Base-by-base conservation (phyloP, 352 stramenopile species). In the Phytophthora vignae region DNA sequence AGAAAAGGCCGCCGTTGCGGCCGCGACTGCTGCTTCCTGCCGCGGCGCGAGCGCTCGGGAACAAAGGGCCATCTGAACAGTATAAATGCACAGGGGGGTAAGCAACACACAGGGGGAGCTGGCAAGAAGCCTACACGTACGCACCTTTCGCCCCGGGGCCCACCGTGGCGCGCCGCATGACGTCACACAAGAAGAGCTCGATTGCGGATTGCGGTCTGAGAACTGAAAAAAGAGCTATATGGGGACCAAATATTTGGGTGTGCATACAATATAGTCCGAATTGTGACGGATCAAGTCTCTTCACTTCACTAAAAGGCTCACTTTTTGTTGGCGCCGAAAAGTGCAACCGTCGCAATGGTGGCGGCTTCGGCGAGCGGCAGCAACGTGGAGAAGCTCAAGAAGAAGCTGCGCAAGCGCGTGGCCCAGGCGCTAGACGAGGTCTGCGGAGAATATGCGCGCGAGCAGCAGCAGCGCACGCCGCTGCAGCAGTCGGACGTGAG, bases 361-460 rank as follows among this genome's bases (percentile, higher is more conserved):
- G 57, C 25, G 44, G 70, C 31, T 38, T 38, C 63, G 59, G 59
- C 19, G 21, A 49, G 22, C 31, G 61, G 15, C 44, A 50, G 44
- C 22, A 49, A 64, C 22, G 57, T 71, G 40, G 66, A 78, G 55
- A 60, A 60, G 49, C 66, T 75, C 12, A 57, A 67, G 19, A 61
- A 57, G 38, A 61, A 72, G 54, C 57, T 90, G 19, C 67, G 58
- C 17, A 71, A 71, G 60, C 82, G 75, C 7, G 67, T 89, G 44
- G 68, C 64, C 15, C 76, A 89, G 60, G 85, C 82, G 10, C 73
- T 90, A 40, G 75, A 82, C 36, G 69, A 69, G 3, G 76, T 87
- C 33, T 90, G 80, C 36, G 74, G 71, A 33, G 71, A 84, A 25
- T 84, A 78, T 57, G 33, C 69, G n/a, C 21, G 44, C 2, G 46